Evolutionary conservation across 495 filamentous ascomycete genomes (phyloP), one percentile per base, ranked within the genome.

Genomic region (Aspergillus nidulans): DNA sequence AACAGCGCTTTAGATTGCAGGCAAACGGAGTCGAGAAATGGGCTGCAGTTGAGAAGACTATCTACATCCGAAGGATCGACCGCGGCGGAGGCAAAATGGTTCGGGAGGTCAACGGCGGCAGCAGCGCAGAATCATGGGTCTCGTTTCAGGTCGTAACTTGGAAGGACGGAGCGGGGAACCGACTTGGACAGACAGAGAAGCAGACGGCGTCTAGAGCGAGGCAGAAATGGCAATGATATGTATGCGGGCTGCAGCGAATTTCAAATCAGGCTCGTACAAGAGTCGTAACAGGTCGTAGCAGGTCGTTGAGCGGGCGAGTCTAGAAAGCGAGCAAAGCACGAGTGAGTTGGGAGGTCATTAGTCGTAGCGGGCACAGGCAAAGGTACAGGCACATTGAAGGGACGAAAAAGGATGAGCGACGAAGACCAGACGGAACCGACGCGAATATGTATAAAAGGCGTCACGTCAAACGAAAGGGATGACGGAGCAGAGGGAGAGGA

Each of bases 61-160:
- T 49, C 30, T 49, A 49, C 47, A 49, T 49, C n/a, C 47, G 30
- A 49, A 60, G 48, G 47, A 51, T 55, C 19, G 44, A 24, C 30
- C 21, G 16, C 19, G 8, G 18, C 20, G 21, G 30, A 62, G 46
- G 44, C 47, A 41, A 52, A 52, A 65, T 58, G 58, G 65, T 65
- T 63, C 53, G 63, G 36, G 61, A 61, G 61, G 59, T 60, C 58
- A 70, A 62, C 54, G 66, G 50, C 56, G 68, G 65, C 63, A 68
- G 69, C 63, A 68, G 69, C 63, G 70, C 60, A 59, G 65, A 62
- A 65, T 73, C 75, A 75, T 81, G 68, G 75, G 65, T 62, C 66
- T 82, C 81, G 80, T 84, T 73, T 77, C 80, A 73, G 68, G 74
- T 83, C 81, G 76, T 84, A 70, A n/a, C n/a, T n/a, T n/a, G n/a